Evolutionary conservation across 805 yeast genomes (phyloP).

Genomic region (Starmerella geochares): DNA sequence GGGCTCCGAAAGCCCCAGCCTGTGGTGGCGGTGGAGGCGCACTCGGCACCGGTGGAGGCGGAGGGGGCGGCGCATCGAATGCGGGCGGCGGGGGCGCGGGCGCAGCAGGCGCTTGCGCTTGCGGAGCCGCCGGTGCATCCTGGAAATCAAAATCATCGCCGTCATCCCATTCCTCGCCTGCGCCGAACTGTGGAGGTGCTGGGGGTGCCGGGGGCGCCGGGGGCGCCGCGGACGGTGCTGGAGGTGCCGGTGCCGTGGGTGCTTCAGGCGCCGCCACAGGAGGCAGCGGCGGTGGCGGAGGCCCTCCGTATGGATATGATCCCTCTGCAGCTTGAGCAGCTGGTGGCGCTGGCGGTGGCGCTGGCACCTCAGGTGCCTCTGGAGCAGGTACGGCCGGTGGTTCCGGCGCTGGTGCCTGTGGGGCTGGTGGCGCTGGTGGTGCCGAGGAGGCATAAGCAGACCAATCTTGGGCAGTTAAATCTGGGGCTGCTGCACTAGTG

Average conservation of each 20-base stretch:
- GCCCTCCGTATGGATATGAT: background rate
- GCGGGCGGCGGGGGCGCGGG: too few species aligned
- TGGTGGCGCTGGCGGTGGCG: slow-evolving; percentile 2
- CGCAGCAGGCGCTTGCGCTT: slow-evolving; percentile 27
- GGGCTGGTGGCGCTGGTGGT: background rate
- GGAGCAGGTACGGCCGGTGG: background rate
- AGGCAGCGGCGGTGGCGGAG: slow-evolving; percentile 8
- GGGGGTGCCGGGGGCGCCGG: slow-evolving; percentile 26
- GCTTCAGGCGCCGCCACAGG: slow-evolving; percentile 16
- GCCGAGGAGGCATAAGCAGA: too few species aligned
- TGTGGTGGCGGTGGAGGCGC: slow-evolving; percentile 28
- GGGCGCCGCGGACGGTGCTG: background rate
- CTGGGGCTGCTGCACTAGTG: background rate
- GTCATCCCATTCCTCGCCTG: slow-evolving; percentile 19
- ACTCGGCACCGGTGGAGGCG: slow-evolving; percentile 33
- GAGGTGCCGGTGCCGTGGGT: background rate
- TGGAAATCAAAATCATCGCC: slow-evolving; percentile 15
- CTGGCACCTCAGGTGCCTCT: too few species aligned
- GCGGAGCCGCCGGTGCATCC: slow-evolving; percentile 13
- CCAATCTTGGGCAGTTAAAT: background rate
- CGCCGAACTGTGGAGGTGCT: slow-evolving; percentile 29
- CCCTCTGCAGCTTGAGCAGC: slow-evolving; percentile 26
- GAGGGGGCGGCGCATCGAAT: slow-evolving; percentile 23
- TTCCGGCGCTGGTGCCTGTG: background rate
- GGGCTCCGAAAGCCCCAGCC: too few species aligned